Percentiles rank a stretch among this genome's conserved stretches.
Evolutionary conservation across 257 asterid genomes (phyloP).

Genomic region (Lithospermum erythrorhizon): DNA sequence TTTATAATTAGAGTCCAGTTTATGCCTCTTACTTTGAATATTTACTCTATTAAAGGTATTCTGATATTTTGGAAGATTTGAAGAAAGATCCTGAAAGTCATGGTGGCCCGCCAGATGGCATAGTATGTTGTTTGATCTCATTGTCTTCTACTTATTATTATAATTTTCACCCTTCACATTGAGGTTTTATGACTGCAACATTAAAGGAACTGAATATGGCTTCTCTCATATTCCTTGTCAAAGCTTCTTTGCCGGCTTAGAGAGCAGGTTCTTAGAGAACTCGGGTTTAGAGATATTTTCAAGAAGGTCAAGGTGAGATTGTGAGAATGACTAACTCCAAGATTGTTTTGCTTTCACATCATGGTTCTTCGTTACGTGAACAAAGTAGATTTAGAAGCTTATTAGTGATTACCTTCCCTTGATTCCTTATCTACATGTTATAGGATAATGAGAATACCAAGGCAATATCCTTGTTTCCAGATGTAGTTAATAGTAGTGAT

Average conservation of each 20-base stretch:
- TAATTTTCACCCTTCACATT: background rate
- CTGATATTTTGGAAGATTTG: slow-evolving; percentile 68
- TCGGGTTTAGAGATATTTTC: slow-evolving; percentile 86
- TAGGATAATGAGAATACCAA: slow-evolving; percentile 92
- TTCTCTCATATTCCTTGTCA: background rate
- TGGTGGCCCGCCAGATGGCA: slow-evolving; percentile 93
- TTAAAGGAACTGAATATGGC: background rate
- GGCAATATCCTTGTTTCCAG: slow-evolving; percentile 78
- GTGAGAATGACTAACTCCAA: slow-evolving; percentile 11
- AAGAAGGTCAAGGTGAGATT: slow-evolving; percentile 70
- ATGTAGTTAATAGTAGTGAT: slow-evolving; percentile 62
- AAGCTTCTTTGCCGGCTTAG: slow-evolving; percentile 92
- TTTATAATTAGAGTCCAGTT: background rate
- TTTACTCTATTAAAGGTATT: slow-evolving; percentile 34
- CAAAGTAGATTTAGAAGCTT: background rate
- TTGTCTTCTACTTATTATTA: background rate
- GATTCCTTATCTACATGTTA: slow-evolving; percentile 6
- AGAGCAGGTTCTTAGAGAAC: slow-evolving; percentile 84
- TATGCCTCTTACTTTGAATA: too few relatives aligned
- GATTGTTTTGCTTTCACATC: too few relatives aligned
- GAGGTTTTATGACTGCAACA: background rate
- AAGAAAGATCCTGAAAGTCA: slow-evolving; percentile 87
- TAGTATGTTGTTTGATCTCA: slow-evolving; percentile 30
- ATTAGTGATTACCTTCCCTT: background rate
- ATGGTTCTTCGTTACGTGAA: background rate